Conservation (phyloP, 768 basidiomycete species). For the Lentinula guzmanii region DNA sequence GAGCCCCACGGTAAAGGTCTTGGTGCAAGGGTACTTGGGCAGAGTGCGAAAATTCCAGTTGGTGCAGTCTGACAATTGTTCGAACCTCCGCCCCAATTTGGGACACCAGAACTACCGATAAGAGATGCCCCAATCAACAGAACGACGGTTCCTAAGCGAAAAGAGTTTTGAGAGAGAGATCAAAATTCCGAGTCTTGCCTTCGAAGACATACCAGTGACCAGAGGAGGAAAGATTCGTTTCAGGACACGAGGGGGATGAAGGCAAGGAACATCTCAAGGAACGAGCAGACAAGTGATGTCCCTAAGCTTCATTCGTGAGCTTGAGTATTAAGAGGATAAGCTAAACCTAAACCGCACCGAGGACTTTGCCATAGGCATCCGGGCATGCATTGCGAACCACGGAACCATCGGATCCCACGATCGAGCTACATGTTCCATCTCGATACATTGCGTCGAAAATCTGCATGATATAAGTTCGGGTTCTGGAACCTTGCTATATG, state of each 20-base stretch:
- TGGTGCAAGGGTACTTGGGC: constrained; percentile 67
- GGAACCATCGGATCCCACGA: constrained; percentile 50
- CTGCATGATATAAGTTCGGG: constrained; percentile 21
- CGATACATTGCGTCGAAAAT: constrained; percentile 74
- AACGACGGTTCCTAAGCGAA: constrained; percentile 58
- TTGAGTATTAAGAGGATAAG: not conserved
- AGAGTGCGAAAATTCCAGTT: constrained; percentile 61
- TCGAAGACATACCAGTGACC: constrained; percentile 49
- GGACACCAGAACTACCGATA: constrained; percentile 66
- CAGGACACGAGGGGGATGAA: constrained; percentile 64
- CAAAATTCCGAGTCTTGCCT: not conserved
- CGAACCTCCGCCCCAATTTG: constrained; percentile 82
- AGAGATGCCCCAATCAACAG: constrained; percentile 77
- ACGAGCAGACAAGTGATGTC: constrained; percentile 70
- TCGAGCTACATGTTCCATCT: constrained; percentile 70
- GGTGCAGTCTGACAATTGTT: constrained; percentile 65
- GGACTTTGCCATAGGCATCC: constrained; percentile 73
- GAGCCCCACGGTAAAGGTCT: constrained; percentile 76
- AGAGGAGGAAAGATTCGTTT: constrained; percentile 74
- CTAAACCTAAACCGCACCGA: constrained; percentile 36
- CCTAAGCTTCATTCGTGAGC: constrained; percentile 28
- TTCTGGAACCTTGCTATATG: not conserved
- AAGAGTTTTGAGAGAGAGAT: not conserved
- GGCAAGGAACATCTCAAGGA: constrained; percentile 75
- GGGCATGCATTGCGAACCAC: constrained; percentile 59